Evolutionary conservation across 495 filamentous ascomycete genomes (phyloP), one percentile per base, ranked within the genome.

Genomic region (Aspergillus sclerotioniger): DNA sequence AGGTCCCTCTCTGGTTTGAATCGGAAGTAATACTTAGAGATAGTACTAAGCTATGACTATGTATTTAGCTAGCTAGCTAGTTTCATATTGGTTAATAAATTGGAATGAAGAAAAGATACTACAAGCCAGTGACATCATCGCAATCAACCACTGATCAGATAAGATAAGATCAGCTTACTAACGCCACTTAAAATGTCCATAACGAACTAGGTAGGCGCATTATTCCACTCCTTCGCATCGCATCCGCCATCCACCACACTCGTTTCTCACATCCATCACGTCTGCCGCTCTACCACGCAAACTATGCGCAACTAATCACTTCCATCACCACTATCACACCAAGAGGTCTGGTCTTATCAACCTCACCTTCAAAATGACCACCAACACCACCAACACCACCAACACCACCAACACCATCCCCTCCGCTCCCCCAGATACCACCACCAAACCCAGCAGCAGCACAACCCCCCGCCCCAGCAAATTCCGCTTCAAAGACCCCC

Each of bases 311-410:
- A 49, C 46, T 20, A 29, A 12, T 7, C 20, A 28, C 46, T n/a
- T 8, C 46, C 21, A 20, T 21, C 3, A 6, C 8, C 9, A 8
- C 21, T 6, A n/a, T 10, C 13, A 2, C 46, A 9, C 20, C 20
- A 12, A 41, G 37, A n/a, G 7, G 20, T 8, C 25, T 25, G 7
- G 20, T 8, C 25, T 25, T 25, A 25, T 3, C 25, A 25, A 25
- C 25, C 2, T 5, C 25, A 56, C 19, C 57, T 28, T 12, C 56
- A 55, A n/a, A 53, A 50, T 32, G 65, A 70, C 25, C 67, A 58
- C 41, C 67, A 72, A 37, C 71, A 64, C 45, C 67, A 62, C 51
- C 71, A 66, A 44, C 63, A 57, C 51, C 73, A 75, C 44, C 71
- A 76, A 56, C 68, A 68, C 48, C 58, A 58, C 45, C 66, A 61